A percentile compares a stretch with the other conserved stretches of the same genome.
phyloP scores from a whole-genome alignment of 495 filamentous ascomycete genomes.

The Annulohypoxylon maeteangense region DNA sequence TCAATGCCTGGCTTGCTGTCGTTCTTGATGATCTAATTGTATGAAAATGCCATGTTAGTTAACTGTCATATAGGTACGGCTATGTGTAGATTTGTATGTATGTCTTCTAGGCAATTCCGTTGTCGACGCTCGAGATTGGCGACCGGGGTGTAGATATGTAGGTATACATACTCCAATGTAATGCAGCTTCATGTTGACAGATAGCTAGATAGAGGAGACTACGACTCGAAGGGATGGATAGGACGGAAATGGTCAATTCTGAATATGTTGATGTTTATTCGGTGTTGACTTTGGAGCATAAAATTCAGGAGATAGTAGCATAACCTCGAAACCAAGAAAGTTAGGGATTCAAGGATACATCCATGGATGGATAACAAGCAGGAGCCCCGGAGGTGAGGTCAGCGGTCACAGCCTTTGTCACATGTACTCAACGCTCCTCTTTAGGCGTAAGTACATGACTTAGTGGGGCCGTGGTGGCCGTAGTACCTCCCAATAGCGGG shows the following conservation, averaged over 20 bases:
- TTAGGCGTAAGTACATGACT: constrained; percentile 12
- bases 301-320: not conserved
- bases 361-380: constrained; percentile 5
- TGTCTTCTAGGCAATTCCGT: constrained; percentile 16
- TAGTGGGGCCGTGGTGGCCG: constrained; percentile 9
- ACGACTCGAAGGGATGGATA: constrained; percentile 1
- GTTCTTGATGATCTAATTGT: constrained; percentile 79
- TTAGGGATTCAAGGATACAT: constrained; percentile 8
- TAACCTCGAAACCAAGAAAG: constrained; percentile 14
- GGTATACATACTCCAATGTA: constrained; percentile 83
- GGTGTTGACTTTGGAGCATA: not conserved
- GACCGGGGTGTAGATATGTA: constrained; percentile 13
- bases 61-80: not conserved
- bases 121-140: constrained; percentile 12
- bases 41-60: constrained; percentile 28
- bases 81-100: not conserved
- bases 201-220: constrained; percentile 39
- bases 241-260: constrained; percentile 1
- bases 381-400: constrained; percentile 36
- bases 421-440: constrained; percentile 23
- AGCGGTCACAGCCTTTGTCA: constrained; percentile 35
- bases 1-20: constrained; percentile 80
- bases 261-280: constrained; percentile 8
- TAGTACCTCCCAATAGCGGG: constrained; percentile 23
- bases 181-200: constrained; percentile 84